Evolutionary conservation across 1,284 basidiomycete genomes (phyloP), one percentile per base, ranked within the genome.

Genomic region (Stereum hirsutum): DNA sequence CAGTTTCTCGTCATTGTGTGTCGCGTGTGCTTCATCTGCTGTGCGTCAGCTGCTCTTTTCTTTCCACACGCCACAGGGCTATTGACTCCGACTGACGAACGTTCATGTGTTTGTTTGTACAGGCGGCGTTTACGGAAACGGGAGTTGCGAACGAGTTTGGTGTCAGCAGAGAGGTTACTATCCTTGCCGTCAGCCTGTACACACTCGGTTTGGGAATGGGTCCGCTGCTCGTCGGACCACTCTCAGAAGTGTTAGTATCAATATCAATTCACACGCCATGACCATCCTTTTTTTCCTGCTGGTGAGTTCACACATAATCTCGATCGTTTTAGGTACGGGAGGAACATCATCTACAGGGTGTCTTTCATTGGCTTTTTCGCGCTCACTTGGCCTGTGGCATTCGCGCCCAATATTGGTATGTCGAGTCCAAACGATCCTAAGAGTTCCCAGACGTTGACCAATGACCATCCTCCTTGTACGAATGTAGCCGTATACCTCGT

Each of bases 11-110:
- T 69, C 78, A 1, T 60, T 78, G 2, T 82, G 81, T 52, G 81
- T 78, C 8, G 81, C 86, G 0, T 85, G 78, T 56, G 74, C 78
- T 15, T 87, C 82, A 0, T 83, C 80, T 4, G 72, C 86, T 63
- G 81, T 80, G 46, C 45, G 76, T 63, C 12, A 42, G 45, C 75
- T 63, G 11, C 43, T 27, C n/a, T 42, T 36, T 30, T 4, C 46
- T 25, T 33, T n/a, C n/a, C n/a, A 36, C 39, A n/a, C 25, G 4
- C 21, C 17, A 36, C 20, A 43, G 19, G 39, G 42, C 36, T 25
- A 41, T 32, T 19, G 26, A 43, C 31, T 43, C 38, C 27, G 27
- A 14, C 15, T 6, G 28, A n/a, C 28, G 10, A 30, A 10, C 31
- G 30, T 48, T 44, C 39, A 41, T 36, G 24, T 38, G 28, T 20